Evolutionary conservation across 768 basidiomycete genomes (phyloP), one percentile per base, ranked within the genome.

Genomic region (Calocera viscosa): DNA sequence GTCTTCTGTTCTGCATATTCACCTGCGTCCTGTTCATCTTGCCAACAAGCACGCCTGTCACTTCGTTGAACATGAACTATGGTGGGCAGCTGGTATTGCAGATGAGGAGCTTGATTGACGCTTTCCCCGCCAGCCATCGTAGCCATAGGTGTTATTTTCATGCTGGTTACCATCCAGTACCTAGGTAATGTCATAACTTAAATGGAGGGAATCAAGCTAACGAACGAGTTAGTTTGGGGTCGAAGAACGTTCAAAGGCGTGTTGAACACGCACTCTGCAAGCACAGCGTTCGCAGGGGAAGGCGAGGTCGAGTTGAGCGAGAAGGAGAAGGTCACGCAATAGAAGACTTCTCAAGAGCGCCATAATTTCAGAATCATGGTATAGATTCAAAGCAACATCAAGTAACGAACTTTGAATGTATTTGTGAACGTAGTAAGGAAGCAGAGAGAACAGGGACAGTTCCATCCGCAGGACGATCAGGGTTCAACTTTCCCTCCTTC

Each of bases 11-110:
- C 72, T 76, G 77, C 14, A 67, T 79, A 8, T 83, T 85, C 74
- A 78, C 84, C 28, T 84, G 82, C 71, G 71, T 82, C 2, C 77
- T 84, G 1, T 84, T 84, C 75, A 74, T 85, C 66, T 75, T 85
- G 24, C 83, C 83, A 5, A 85, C 83, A n/a, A 77, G 80, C 0
- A 77, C 77, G 63, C 84, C 83, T 0, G 82, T 83, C 22, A 80
- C 74, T 40, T 68, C 75, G 49, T 70, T 78, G 60, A 81, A 83
- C 72, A 85, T 84, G 84, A 84, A 85, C 72, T 84, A 85, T 68
- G 77, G 53, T 60, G 22, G 7, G 24, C 43, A 5, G 43, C 43
- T 7, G 5, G 3, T 60, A 2, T 2, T 60, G 14, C 2, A 60
- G 14, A 30, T 60, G 5, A 5, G 14, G 8, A 32, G 30, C 26